Conservation (phyloP, 2,329 filamentous ascomycete species). For the Aspergillaceae sp. region DNA sequence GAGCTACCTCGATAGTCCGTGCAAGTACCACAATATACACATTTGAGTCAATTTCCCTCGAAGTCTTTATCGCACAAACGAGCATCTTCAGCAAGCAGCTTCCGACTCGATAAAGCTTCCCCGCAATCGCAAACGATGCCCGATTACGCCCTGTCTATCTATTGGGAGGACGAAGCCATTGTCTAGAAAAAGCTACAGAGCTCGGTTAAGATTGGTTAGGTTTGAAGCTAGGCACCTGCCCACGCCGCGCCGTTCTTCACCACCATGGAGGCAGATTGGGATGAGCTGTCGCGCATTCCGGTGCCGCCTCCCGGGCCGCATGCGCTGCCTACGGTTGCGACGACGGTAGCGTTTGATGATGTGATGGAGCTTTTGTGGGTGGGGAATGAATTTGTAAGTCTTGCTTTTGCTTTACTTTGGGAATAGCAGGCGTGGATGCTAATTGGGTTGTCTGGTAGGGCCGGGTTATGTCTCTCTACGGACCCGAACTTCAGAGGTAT, state of each 20-base stretch:
- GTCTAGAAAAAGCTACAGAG: not conserved
- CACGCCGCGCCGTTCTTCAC: conserved; percentile 5
- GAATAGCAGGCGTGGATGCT: conserved; percentile 9
- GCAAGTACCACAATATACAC: too few relatives aligned
- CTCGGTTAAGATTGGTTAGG: too few relatives aligned
- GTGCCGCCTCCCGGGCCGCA: conserved; percentile 69
- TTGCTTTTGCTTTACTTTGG: not conserved
- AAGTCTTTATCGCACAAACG: too few relatives aligned
- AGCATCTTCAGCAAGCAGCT: too few relatives aligned
- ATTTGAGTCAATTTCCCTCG: too few relatives aligned
- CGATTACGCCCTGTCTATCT: conserved; percentile 22
- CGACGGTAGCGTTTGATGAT: conserved; percentile 81
- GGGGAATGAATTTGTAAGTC: conserved; percentile 75
- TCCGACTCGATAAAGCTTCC: conserved; percentile 15
- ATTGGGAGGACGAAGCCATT: conserved; percentile 20
- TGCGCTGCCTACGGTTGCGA: conserved; percentile 61
- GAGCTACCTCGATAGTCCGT: too few relatives aligned
- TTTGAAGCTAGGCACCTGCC: not conserved
- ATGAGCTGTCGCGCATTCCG: conserved; percentile 69
- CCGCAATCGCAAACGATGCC: conserved; percentile 31
- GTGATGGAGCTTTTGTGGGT: conserved; percentile 86
- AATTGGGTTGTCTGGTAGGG: conserved; percentile 50
- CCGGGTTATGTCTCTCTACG: conserved; percentile 79
- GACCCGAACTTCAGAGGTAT: conserved; percentile 75
- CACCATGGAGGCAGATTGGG: conserved; percentile 41